Percentiles rank a stretch among this genome's conserved stretches.
These are phyloP conservation scores for Cadophora malorum DNA, from an alignment of 2,329 filamentous ascomycete genomes.

Conservation along the genomic window DNA sequence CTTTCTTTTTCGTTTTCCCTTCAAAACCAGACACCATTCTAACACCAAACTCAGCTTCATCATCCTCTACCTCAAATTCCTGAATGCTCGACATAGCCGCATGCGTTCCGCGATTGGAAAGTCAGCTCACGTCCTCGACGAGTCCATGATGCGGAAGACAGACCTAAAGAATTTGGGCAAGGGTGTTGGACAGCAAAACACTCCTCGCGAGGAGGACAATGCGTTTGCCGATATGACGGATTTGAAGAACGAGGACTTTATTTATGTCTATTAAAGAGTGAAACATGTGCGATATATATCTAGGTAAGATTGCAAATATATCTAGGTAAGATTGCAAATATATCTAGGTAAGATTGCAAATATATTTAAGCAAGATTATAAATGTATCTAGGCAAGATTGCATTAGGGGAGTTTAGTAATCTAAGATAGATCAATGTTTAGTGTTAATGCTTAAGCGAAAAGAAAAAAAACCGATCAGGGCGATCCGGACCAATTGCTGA, in stretches of 20 bases:
- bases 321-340: too few species aligned
- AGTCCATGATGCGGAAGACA: constrained; percentile 57
- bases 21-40: background rate
- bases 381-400: too few species aligned
- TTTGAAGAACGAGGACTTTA: constrained; percentile 67
- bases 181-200: constrained; percentile 10
- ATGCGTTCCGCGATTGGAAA: constrained; percentile 66
- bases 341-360: too few species aligned
- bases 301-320: too few species aligned
- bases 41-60: constrained; percentile 38
- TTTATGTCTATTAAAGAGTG: constrained; percentile 53
- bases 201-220: constrained; percentile 48
- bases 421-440: too few species aligned
- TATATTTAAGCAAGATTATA: too few species aligned
- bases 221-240: constrained; percentile 66
- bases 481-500: background rate
- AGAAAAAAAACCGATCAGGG: background rate
- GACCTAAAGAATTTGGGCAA: constrained; percentile 34
- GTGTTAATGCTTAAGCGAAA: background rate
- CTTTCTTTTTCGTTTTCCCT: background rate
- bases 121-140: constrained; percentile 61
- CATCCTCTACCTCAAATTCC: constrained; percentile 54
- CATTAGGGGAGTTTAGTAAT: too few species aligned
- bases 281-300: too few species aligned
- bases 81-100: constrained; percentile 55